A percentile compares a stretch with the other conserved stretches of the same genome.
These are phyloP conservation scores for Parmales sp. DNA, from an alignment of 108 stramenopile species.

Conservation along the genomic window DNA sequence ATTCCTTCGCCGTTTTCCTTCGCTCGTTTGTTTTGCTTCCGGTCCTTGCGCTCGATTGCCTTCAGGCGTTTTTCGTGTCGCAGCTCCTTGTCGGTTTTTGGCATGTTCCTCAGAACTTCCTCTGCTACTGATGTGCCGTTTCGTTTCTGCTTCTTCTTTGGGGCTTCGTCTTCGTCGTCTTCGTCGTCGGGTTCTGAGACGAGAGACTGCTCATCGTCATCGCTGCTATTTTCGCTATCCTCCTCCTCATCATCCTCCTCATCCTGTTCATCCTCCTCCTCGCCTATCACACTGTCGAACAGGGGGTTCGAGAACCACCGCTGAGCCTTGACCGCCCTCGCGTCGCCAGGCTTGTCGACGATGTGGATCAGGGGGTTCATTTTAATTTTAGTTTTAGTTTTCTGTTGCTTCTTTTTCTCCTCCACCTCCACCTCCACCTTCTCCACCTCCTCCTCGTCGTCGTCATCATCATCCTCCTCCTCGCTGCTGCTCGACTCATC, in stretches of 20 bases:
- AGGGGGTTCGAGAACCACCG: slow-evolving; percentile 90
- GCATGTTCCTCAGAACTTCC: slow-evolving; percentile 74
- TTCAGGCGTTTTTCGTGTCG: slow-evolving; percentile 89
- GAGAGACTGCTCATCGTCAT: slow-evolving; percentile 9
- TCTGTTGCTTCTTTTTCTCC: slow-evolving; percentile 13
- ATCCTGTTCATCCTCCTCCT: slow-evolving; percentile 48
- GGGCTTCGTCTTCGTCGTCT: slow-evolving; percentile 6
- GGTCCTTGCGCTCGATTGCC: slow-evolving; percentile 72
- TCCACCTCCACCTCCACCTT: slow-evolving; percentile 13
- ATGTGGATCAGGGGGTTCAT: slow-evolving; percentile 67
- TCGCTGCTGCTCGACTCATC: slow-evolving; percentile 28
- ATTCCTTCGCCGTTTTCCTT: slow-evolving; percentile 61
- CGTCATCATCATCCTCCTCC: slow-evolving; percentile 26
- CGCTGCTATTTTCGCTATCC: not conserved
- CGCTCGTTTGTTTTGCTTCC: slow-evolving; percentile 59
- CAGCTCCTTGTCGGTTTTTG: slow-evolving; percentile 90
- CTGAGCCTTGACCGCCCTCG: slow-evolving; percentile 64
- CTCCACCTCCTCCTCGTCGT: slow-evolving; percentile 22
- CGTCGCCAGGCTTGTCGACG: slow-evolving; percentile 42
- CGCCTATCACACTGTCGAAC: slow-evolving; percentile 68
- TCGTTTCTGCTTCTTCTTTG: not conserved
- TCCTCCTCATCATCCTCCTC: slow-evolving; percentile 39
- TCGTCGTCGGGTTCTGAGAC: slow-evolving; percentile 12
- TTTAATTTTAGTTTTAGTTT: not conserved
- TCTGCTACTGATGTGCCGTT: slow-evolving; percentile 50